Evolutionary conservation across 2,329 filamentous ascomycete species (phyloP), one percentile per base, ranked within the genome.

Genomic region (Fusarium clavum): DNA sequence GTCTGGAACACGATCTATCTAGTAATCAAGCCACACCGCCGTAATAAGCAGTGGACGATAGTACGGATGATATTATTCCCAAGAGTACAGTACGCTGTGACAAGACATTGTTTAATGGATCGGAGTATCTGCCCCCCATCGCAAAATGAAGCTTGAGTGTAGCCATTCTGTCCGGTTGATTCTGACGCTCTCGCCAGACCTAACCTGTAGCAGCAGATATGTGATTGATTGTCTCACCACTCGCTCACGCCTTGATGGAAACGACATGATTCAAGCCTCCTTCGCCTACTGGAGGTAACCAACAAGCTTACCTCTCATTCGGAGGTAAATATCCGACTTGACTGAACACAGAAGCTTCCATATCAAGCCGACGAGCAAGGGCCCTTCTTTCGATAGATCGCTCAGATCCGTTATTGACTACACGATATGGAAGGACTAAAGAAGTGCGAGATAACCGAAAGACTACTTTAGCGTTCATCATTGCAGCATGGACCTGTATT

Each of bases 21-120:
- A 38, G 38, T 24, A 52, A 20, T 20, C 44, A 57, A 70, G 59
- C 59, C 68, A 71, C 68, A 70, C 68, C 68, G 64, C 64, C 55
- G 66, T 34, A 29, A 43, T 29, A 3, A 43, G 24, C 30, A 56
- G 43, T 55, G 29, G 24, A 53, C 41, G 47, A 44, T 43, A n/a
- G 34, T 41, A 62, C 46, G 40, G 8, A 9, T 20, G 12, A 65
- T n/a, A 44, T 53, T 40, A 30, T 18, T 29, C 29, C 46, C 25
- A 44, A 18, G 25, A 40, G 34, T 22, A 27, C 18, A 52, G n/a
- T 20, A n/a, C n/a, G 7, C 22, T 54, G 8, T 43, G 34, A 53
- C 6, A 40, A 60, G 25, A n/a, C 16, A 22, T 27, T 43, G 20
- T 43, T 34, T 43, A 27, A 32, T 10, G n/a, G 30, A 20, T 52